Conservation (phyloP, 495 filamentous ascomycete species). For the Penicillium egyptiacum region DNA sequence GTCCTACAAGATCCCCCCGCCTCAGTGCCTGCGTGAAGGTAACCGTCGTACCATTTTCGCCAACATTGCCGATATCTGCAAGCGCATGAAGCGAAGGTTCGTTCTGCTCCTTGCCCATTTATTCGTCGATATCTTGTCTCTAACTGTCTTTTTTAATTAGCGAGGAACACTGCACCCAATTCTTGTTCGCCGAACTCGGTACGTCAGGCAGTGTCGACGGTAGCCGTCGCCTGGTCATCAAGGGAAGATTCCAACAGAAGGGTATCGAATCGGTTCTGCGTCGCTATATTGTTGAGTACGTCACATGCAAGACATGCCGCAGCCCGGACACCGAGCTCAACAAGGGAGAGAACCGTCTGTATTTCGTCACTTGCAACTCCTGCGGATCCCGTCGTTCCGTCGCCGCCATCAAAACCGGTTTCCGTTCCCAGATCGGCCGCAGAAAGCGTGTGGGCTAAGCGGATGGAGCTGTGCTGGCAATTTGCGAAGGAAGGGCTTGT, state of each 20-base stretch:
- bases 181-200: slow-evolving; percentile 96
- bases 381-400: slow-evolving; percentile 90
- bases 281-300: slow-evolving; percentile 97
- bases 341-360: slow-evolving; percentile 97
- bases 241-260: slow-evolving; percentile 98
- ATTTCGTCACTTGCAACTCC: slow-evolving; percentile 81
- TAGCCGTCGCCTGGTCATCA: slow-evolving; percentile 90
- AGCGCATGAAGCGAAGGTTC: slow-evolving; percentile 79
- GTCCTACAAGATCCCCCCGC: slow-evolving; percentile 98
- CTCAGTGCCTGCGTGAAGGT: slow-evolving; percentile 98
- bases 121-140: not conserved
- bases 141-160: slow-evolving; percentile 33
- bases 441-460: slow-evolving; percentile 62
- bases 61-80: slow-evolving; percentile 91
- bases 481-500: slow-evolving; percentile 23
- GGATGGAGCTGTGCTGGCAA: slow-evolving; percentile 14
- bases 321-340: slow-evolving; percentile 92
- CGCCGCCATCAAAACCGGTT: slow-evolving; percentile 98
- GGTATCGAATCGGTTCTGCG: slow-evolving; percentile 94
- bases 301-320: slow-evolving; percentile 96
- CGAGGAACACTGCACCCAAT: slow-evolving; percentile 95
- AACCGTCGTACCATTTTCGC: slow-evolving; percentile 99
- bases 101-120: not conserved
- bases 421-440: slow-evolving; percentile 97
- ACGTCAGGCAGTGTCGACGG: slow-evolving; percentile 94